phyloP scores from a whole-genome alignment of 2,329 filamentous ascomycete genomes.

The Microsporum canis region DNA sequence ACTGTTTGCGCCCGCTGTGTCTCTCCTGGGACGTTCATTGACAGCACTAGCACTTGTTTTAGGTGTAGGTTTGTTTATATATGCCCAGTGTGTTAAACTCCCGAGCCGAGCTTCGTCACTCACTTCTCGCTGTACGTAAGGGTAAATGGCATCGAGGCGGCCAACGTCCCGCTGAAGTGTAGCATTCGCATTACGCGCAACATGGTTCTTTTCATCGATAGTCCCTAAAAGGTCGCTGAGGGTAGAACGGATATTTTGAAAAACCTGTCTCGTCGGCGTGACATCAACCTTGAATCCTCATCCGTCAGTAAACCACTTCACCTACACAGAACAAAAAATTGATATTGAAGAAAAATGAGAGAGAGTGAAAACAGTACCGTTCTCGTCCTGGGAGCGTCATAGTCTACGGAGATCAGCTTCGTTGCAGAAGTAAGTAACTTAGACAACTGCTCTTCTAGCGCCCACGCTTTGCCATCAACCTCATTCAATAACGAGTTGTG shows the following conservation, averaged over 20 bases:
- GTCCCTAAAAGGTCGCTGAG: slow-evolving; percentile 79
- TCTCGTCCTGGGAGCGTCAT: slow-evolving; percentile 1
- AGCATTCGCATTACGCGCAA: slow-evolving; percentile 84
- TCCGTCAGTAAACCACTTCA: neutral
- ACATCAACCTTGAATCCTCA: neutral
- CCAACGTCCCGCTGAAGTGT: slow-evolving; percentile 73
- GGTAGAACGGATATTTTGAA: slow-evolving; percentile 63
- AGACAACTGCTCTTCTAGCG: slow-evolving; percentile 70
- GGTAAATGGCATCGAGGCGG: slow-evolving; percentile 77
- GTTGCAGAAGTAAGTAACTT: slow-evolving; percentile 49
- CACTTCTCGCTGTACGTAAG: slow-evolving; percentile 76
- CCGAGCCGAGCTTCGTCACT: slow-evolving; percentile 91
- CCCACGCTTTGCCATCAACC: slow-evolving; percentile 91
- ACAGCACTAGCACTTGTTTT: slow-evolving; percentile 46
- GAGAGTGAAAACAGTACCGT: slow-evolving; percentile 1
- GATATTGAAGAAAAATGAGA: neutral
- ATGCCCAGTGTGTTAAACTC: slow-evolving; percentile 88
- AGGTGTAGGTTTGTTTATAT: slow-evolving; percentile 61
- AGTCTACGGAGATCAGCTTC: slow-evolving; percentile 19
- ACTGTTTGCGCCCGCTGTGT: slow-evolving; percentile 64
- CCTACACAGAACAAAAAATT: neutral
- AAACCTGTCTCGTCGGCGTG: slow-evolving; percentile 44
- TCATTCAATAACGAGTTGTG: slow-evolving; percentile 95
- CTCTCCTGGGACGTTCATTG: slow-evolving; percentile 63
- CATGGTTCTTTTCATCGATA: slow-evolving; percentile 94